These are phyloP conservation scores for Funneliformis geosporum DNA, from an alignment of 192 early-diverging fungal genomes.

Conservation along the genomic window DNA sequence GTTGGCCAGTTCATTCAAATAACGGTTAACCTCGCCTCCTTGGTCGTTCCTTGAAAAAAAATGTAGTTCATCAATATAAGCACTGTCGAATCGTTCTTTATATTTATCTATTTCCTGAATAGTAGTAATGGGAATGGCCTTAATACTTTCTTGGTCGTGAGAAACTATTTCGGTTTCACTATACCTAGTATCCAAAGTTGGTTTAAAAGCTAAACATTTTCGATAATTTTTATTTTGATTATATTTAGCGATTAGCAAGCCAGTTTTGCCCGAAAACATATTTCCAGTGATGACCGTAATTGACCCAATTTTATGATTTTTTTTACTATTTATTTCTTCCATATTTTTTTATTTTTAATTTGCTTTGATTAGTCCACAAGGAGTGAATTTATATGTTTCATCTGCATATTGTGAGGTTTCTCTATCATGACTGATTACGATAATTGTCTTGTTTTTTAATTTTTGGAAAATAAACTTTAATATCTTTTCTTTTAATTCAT, in stretches of 20 bases:
- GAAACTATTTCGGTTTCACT: slow-evolving; percentile 14
- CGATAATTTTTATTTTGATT: slow-evolving; percentile 7
- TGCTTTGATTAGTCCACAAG: too few relatives aligned
- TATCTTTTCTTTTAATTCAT: neutral
- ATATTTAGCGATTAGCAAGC: neutral
- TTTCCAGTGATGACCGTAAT: neutral
- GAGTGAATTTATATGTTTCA: slow-evolving; percentile 3
- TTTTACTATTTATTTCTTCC: too few relatives aligned
- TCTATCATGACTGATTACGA: neutral
- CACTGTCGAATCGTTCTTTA: neutral
- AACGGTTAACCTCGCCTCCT: neutral
- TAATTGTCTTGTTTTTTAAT: neutral
- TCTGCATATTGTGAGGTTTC: neutral
- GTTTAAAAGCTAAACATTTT: neutral
- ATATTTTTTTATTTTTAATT: too few relatives aligned
- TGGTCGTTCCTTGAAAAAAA: slow-evolving; percentile 4
- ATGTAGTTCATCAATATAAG: slow-evolving; percentile 23
- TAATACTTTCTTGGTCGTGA: neutral
- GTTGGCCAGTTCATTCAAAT: neutral
- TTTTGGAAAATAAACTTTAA: neutral
- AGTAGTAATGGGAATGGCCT: neutral
- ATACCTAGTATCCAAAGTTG: neutral
- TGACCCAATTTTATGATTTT: slow-evolving; percentile 11
- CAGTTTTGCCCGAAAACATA: slow-evolving; percentile 10
- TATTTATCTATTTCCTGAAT: neutral